A percentile compares a stretch with the other conserved stretches of the same genome.
phyloP scores from a whole-genome alignment of 768 basidiomycete genomes.

The Tricholoma furcatifolium region DNA sequence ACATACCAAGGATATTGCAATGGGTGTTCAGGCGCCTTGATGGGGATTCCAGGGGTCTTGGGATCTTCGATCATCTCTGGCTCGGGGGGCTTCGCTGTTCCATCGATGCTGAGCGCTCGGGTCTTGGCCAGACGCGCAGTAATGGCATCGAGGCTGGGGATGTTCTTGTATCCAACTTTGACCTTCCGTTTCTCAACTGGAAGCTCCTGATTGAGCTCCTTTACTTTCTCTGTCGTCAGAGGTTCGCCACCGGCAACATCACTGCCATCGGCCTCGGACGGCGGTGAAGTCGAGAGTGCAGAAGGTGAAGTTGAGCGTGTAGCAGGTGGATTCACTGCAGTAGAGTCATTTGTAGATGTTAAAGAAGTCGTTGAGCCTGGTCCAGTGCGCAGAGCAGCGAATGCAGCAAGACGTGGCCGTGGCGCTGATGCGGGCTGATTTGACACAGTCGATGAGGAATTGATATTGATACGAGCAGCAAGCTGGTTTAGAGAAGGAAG shows the following conservation, averaged over 20 bases:
- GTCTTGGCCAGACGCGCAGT: constrained; percentile 76
- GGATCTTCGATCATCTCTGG: constrained; percentile 80
- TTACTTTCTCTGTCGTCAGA: constrained; percentile 65
- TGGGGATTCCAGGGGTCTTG: constrained; percentile 71
- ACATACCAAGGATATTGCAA: constrained; percentile 80
- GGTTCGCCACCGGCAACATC: constrained; percentile 41
- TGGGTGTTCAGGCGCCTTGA: constrained; percentile 80
- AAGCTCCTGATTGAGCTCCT: constrained; percentile 61
- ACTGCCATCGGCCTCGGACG: constrained; percentile 38
- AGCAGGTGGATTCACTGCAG: constrained; percentile 62
- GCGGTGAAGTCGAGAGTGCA: constrained; percentile 44
- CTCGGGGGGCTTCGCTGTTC: constrained; percentile 70
- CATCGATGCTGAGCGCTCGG: constrained; percentile 60
- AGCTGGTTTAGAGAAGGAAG: constrained; percentile 80
- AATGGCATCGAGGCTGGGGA: constrained; percentile 83
- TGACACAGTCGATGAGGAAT: constrained; percentile 26
- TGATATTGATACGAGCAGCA: constrained; percentile 70
- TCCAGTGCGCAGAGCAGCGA: constrained; percentile 62
- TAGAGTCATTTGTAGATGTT: constrained; percentile 59
- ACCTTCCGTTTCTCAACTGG: constrained; percentile 28
- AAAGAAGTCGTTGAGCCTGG: constrained; percentile 54
- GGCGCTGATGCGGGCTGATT: constrained; percentile 31
- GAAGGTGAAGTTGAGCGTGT: constrained; percentile 71
- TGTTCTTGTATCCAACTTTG: constrained; percentile 82
- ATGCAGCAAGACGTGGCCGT: constrained; percentile 75